phyloP scores from a whole-genome alignment of 495 filamentous ascomycete genomes.

The Clavariopsis aquatica region DNA sequence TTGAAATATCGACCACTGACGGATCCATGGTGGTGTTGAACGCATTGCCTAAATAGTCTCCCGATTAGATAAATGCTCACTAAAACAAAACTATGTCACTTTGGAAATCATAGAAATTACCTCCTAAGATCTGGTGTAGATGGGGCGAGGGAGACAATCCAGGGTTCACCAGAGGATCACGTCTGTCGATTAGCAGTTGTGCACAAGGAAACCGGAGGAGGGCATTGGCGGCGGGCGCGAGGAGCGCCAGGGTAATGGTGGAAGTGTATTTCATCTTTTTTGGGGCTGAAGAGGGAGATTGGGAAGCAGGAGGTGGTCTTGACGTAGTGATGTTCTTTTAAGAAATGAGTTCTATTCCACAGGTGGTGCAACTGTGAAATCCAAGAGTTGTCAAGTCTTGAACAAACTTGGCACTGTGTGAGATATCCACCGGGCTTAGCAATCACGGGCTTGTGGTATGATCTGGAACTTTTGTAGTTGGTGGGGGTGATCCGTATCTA shows the following conservation, averaged over 20 bases:
- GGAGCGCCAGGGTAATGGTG: conserved; percentile 6
- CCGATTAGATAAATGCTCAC: too few relatives aligned
- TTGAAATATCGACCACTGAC: conserved; percentile 9
- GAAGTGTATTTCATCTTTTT: conserved; percentile 28
- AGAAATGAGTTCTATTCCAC: too few relatives aligned
- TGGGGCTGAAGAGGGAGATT: too few relatives aligned
- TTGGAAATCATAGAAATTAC: too few relatives aligned
- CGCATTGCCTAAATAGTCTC: conserved; percentile 24
- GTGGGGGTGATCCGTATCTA: too few relatives aligned
- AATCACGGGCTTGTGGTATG: conserved; percentile 2
- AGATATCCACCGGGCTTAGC: not conserved
- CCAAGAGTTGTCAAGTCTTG: not conserved
- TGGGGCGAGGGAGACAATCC: conserved; percentile 20
- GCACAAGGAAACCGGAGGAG: conserved; percentile 33
- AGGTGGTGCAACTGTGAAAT: not conserved
- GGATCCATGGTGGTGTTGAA: conserved; percentile 31
- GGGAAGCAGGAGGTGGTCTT: too few relatives aligned
- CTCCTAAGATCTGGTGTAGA: conserved; percentile 31
- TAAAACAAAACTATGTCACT: too few relatives aligned
- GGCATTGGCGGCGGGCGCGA: conserved; percentile 17
- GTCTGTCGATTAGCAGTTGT: conserved; percentile 28
- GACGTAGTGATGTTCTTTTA: too few relatives aligned
- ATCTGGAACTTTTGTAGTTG: conserved; percentile 1
- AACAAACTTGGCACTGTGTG: not conserved
- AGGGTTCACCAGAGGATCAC: conserved; percentile 29